phyloP scores from a whole-genome alignment of 1,139 yeast genomes.

The Yamadazyma pseudoaaseri region DNA sequence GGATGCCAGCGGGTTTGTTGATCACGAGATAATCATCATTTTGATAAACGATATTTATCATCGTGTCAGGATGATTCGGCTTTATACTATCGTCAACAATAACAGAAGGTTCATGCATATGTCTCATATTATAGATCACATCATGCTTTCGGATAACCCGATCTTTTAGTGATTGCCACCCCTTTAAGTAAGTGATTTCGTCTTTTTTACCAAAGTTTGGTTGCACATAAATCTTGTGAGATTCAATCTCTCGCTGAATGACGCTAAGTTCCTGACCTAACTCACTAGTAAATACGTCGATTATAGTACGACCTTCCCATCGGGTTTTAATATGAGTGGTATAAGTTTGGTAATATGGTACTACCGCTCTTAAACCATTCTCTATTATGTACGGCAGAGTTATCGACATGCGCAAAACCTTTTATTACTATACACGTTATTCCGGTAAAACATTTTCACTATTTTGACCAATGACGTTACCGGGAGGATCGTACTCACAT shows the following conservation, averaged over 20 bases:
- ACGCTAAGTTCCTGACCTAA: conserved; percentile 36
- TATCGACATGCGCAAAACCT: not conserved
- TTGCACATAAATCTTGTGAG: conserved; percentile 25
- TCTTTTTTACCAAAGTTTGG: conserved; percentile 26
- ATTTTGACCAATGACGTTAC: conserved; percentile 50
- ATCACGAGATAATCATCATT: conserved; percentile 55
- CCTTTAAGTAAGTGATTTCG: conserved; percentile 19
- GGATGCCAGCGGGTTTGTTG: conserved; percentile 74
- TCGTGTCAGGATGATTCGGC: conserved; percentile 11
- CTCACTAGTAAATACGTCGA: conserved; percentile 44
- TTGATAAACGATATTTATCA: conserved; percentile 44
- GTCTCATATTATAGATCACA: conserved; percentile 43
- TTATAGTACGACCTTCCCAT: conserved; percentile 46
- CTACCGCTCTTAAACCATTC: conserved; percentile 44
- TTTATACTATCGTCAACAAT: conserved; percentile 23
- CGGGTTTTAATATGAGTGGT: conserved; percentile 46
- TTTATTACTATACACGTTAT: not conserved
- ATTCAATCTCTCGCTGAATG: conserved; percentile 21
- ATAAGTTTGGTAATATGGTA: conserved; percentile 43
- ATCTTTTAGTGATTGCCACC: conserved; percentile 20
- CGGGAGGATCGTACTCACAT: conserved; percentile 54
- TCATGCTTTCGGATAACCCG: conserved; percentile 47
- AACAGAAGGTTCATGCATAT: conserved; percentile 65
- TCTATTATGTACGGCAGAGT: conserved; percentile 21
- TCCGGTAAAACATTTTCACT: conserved; percentile 45